Percentiles rank a stretch among this genome's conserved stretches.
Conservation (phyloP, 1,284 basidiomycete species). For the Vanrija sp. region DNA sequence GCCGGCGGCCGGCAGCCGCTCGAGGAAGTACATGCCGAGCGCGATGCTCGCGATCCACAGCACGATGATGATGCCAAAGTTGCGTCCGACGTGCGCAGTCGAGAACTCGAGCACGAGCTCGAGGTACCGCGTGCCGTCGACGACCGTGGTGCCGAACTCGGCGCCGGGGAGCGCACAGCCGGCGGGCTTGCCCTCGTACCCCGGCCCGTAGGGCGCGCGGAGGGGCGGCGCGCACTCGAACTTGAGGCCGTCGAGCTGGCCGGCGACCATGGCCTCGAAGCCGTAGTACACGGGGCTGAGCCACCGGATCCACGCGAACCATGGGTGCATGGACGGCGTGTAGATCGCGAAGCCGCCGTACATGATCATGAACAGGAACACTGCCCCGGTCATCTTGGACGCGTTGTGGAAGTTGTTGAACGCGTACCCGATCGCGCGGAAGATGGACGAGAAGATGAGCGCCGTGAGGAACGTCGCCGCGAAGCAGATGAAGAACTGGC, state of each 20-base stretch:
- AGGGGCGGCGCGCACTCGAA: constrained; percentile 44
- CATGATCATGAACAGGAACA: constrained; percentile 34
- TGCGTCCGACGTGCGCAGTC: constrained; percentile 49
- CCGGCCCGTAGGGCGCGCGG: constrained; percentile 48
- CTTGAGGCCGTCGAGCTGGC: constrained; percentile 50
- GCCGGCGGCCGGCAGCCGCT: constrained; percentile 33
- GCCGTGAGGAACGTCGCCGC: constrained; percentile 32
- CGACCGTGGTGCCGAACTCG: constrained; percentile 1
- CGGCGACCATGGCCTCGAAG: constrained; percentile 36
- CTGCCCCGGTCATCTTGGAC: constrained; percentile 38
- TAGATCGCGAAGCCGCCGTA: constrained; percentile 43
- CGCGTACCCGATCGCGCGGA: constrained; percentile 40
- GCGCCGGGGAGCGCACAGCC: constrained; percentile 49
- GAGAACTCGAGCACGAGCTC: constrained; percentile 44
- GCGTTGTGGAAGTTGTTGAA: constrained; percentile 44
- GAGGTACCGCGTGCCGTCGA: constrained; percentile 39
- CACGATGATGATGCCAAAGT: constrained; percentile 51
- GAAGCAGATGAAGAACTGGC: constrained; percentile 45
- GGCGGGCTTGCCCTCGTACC: constrained; percentile 27
- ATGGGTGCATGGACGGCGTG: constrained; percentile 37
- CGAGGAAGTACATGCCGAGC: constrained; percentile 18
- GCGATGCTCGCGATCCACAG: constrained; percentile 34
- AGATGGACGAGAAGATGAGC: constrained; percentile 33
- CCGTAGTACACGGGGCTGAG: constrained; percentile 39
- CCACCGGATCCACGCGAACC: constrained; percentile 24